A percentile compares a stretch with the other conserved stretches of the same genome.
These are phyloP conservation scores for Pythium chondricola DNA, from an alignment of 352 stramenopile species.

Conservation along the genomic window DNA sequence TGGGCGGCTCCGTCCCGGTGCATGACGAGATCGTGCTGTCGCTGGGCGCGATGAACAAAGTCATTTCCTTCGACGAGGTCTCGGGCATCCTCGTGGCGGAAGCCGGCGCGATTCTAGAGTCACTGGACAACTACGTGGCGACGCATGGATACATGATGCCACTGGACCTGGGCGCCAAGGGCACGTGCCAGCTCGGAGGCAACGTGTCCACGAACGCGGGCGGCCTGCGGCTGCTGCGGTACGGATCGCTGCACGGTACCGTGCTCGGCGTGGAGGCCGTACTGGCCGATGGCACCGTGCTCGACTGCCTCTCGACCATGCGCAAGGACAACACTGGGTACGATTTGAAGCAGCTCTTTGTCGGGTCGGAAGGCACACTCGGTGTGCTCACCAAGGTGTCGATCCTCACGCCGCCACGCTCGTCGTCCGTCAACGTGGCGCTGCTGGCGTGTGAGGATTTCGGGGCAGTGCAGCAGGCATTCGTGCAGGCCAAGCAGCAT, in stretches of 20 bases:
- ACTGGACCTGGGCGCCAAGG: slow-evolving; percentile 96
- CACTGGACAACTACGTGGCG: slow-evolving; percentile 86
- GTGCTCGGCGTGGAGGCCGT: slow-evolving; percentile 95
- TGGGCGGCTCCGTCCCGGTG: slow-evolving; percentile 82
- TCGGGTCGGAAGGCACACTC: slow-evolving; percentile 95
- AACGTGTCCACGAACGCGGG: slow-evolving; percentile 96
- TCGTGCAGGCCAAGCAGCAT: slow-evolving; percentile 80
- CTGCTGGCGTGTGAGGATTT: slow-evolving; percentile 91
- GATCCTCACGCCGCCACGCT: slow-evolving; percentile 62
- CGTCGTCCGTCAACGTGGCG: slow-evolving; percentile 81
- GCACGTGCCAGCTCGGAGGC: slow-evolving; percentile 96
- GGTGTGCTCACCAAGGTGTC: slow-evolving; percentile 93
- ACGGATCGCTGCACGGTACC: slow-evolving; percentile 92
- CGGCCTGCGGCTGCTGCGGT: slow-evolving; percentile 91
- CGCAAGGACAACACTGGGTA: slow-evolving; percentile 99
- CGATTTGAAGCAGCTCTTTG: slow-evolving; percentile 96
- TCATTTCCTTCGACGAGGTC: slow-evolving; percentile 88
- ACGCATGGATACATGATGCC: slow-evolving; percentile 89
- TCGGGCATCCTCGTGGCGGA: slow-evolving; percentile 80
- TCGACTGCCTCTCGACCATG: slow-evolving; percentile 90
- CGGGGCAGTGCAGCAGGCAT: slow-evolving; percentile 65
- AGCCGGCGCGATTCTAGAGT: slow-evolving; percentile 93
- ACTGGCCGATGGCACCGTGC: slow-evolving; percentile 82
- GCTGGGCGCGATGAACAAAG: slow-evolving; percentile 86
- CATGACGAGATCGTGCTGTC: slow-evolving; percentile 94